phyloP scores from a whole-genome alignment of 176 grass and related monocot genomes.

The Oryza meyeriana region DNA sequence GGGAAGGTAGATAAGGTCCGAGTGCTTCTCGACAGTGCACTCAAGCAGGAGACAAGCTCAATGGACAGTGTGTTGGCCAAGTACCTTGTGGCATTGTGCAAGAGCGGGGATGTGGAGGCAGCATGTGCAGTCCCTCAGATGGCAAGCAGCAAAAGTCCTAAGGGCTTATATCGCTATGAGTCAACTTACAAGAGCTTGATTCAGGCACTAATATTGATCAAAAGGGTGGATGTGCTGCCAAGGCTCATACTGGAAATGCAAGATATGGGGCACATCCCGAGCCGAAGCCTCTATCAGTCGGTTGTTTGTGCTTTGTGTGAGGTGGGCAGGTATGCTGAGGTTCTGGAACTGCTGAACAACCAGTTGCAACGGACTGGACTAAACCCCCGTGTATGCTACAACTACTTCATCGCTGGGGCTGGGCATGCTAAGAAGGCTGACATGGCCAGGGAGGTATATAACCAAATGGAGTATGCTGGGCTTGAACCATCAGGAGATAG shows the following conservation, averaged over 20 bases:
- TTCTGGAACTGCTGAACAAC: slow-evolving; percentile 61
- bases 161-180: slow-evolving; percentile 53
- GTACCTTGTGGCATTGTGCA: slow-evolving; percentile 76
- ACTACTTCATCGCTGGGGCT: slow-evolving; percentile 82
- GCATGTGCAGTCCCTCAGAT: slow-evolving; percentile 57
- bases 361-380: slow-evolving; percentile 63
- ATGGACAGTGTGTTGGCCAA: slow-evolving; percentile 52
- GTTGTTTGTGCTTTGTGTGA: slow-evolving; percentile 75
- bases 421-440: slow-evolving; percentile 66
- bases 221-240: slow-evolving; percentile 63
- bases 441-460: slow-evolving; percentile 71
- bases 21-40: slow-evolving; percentile 62
- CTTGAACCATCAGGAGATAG: slow-evolving; percentile 56
- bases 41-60: slow-evolving; percentile 57
- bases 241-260: slow-evolving; percentile 90
- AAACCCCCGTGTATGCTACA: slow-evolving; percentile 60
- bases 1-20: slow-evolving; percentile 77
- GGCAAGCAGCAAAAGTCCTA: slow-evolving; percentile 35
- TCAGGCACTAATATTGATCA: slow-evolving; percentile 59
- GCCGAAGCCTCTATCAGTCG: slow-evolving; percentile 57
- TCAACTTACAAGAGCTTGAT: slow-evolving; percentile 88
- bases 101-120: slow-evolving; percentile 66
- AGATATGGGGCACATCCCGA: slow-evolving; percentile 75
- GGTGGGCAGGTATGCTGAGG: slow-evolving; percentile 51
- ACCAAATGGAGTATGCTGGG: slow-evolving; percentile 63